Conservation (phyloP, 352 stramenopile genomes). For the Pythium sukuiense region DNA sequence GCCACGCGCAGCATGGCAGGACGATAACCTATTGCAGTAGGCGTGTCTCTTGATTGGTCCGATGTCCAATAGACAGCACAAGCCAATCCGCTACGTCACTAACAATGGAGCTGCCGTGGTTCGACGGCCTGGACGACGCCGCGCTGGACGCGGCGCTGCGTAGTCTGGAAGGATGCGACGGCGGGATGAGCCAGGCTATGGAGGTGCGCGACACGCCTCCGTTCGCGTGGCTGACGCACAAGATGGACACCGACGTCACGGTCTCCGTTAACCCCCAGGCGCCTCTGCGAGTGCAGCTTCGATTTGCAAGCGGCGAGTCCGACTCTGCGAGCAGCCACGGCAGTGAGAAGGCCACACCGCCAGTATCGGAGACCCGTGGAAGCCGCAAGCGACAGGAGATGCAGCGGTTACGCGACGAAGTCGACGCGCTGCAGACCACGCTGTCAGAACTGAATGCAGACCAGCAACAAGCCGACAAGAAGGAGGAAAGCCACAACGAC, state of each 20-base stretch:
- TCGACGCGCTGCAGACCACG: neutral
- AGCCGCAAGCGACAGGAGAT: neutral
- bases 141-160: neutral
- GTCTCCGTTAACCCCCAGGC: neutral
- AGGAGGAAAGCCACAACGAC: neutral
- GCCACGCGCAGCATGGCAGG: no score
- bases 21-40: no score
- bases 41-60: slow-evolving; percentile 5
- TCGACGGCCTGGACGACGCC: neutral
- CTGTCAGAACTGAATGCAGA: neutral
- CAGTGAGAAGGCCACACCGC: neutral
- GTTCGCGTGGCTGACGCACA: no score
- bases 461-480: no score
- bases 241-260: neutral
- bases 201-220: no score
- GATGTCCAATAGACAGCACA: no score
- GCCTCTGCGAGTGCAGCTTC: neutral
- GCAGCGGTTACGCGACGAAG: neutral
- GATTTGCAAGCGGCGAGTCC: neutral
- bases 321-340: neutral
- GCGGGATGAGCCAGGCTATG: no score
- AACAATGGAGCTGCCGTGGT: neutral
- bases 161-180: neutral
- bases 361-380: neutral
- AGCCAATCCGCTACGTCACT: no score